Evolutionary conservation across 78 protist genomes (phyloP).

Genomic region (Dictyostelium discoideum): DNA sequence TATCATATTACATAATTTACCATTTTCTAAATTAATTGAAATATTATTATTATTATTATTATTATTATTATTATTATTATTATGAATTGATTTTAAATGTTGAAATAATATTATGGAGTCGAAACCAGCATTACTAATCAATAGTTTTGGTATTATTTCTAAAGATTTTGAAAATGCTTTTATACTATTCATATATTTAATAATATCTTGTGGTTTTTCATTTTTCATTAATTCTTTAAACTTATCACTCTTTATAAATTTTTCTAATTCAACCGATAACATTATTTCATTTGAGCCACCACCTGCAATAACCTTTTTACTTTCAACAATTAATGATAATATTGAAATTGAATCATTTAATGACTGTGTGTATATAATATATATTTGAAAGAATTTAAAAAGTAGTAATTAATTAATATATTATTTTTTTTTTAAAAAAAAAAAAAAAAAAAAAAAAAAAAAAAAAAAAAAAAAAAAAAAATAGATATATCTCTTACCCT

Average conservation of each 20-base stretch:
- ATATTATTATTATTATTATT: not conserved
- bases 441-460: no score
- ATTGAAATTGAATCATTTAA: conserved; percentile 61
- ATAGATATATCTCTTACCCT: conserved; percentile 19
- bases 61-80: not conserved
- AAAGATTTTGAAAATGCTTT: conserved; percentile 19
- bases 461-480: no score
- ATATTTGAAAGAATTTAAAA: not conserved
- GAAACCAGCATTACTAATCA: conserved; percentile 51
- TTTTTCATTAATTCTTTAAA: not conserved
- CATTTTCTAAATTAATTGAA: conserved; percentile 30
- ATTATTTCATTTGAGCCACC: conserved; percentile 62
- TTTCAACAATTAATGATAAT: conserved; percentile 18
- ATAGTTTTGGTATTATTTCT: conserved; percentile 27
- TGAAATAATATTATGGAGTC: conserved; percentile 5
- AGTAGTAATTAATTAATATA: not conserved
- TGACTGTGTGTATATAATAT: not conserved
- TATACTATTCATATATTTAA: not conserved
- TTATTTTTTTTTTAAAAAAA: no score
- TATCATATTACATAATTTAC: conserved; percentile 18
- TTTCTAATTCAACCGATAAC: not conserved
- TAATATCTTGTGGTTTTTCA: not conserved
- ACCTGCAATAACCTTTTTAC: conserved; percentile 18
- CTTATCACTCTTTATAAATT: not conserved
- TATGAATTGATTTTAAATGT: conserved; percentile 7